Evolutionary conservation across 2,329 filamentous ascomycete species (phyloP), one percentile per base, ranked within the genome.

Genomic region (Phoma sp.): DNA sequence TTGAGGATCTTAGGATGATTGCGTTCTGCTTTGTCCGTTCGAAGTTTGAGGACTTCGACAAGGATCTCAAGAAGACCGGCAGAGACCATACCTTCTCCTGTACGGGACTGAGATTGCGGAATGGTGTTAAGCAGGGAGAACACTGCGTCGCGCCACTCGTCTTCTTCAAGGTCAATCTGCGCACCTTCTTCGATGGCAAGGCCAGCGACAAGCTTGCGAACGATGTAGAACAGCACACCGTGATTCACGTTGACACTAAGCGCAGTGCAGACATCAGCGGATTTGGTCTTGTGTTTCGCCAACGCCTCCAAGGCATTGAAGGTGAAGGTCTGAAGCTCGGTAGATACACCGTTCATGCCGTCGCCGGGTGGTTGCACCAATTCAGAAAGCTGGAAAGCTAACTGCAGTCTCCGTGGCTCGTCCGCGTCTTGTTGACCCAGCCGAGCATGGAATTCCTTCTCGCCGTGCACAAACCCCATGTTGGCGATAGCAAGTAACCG

Each of bases 211-310:
- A 92, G 91, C 75, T 96, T 97, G 50, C 93, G 86, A 42, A 96
- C 89, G 62, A 97, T 85, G 68, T 97, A 98, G 62, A 98, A 89
- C 37, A 99, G 82, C 25, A 98, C 89, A 12, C 95, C 96, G 66
- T 99, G 96, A 66, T 96, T 98, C 30, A 98, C 93, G 64, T 93
- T 96, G 47, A 96, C 91, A 67, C 92, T 96, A 34, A 99, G 80
- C n/a, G 95, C 92, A 34, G 91, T 87, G 59, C 92, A 87, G 20
- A 99, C 89, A 72, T 99, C 95, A 28, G 86, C 80, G 25, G 88
- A 85, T 68, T 92, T 93, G 51, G 83, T 79, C 65, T 90, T 88
- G 71, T 91, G 91, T 69, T 87, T 89, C 6, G 91, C 87, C 51
- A 99, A 82, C n/a, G 91, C 90, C 71, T 97, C 92, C 43, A 99